Conservation (phyloP, 1,139 yeast species). For the Eremothecium sinecaudum region DNA sequence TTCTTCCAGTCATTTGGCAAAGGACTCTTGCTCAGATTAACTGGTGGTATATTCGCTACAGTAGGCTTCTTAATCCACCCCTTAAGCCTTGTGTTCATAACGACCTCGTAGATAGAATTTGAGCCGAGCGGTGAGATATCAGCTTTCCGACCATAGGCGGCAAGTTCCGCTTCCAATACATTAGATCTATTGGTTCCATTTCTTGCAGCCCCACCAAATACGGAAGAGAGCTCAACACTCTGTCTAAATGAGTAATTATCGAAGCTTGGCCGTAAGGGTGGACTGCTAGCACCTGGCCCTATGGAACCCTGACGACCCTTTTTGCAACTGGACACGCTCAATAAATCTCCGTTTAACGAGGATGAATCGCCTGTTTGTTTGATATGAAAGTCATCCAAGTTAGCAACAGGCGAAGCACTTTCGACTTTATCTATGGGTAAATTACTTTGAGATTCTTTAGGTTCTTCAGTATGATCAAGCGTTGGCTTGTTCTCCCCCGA, state of each 20-base stretch:
- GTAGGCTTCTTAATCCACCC: constrained; percentile 57
- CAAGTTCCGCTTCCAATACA: constrained; percentile 16
- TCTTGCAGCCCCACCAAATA: constrained; percentile 11
- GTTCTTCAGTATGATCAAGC: no score
- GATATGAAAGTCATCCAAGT: no score
- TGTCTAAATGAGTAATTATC: constrained; percentile 25
- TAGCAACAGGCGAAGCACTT: no score
- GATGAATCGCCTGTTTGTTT: no score
- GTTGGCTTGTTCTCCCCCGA: no score
- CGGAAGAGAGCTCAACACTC: constrained; percentile 31
- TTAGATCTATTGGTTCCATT: constrained; percentile 10
- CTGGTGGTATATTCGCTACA: constrained; percentile 73
- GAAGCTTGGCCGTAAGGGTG: constrained; percentile 15
- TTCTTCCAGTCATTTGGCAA: constrained; percentile 42
- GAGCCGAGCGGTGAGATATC: constrained; percentile 60
- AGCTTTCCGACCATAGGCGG: constrained; percentile 21
- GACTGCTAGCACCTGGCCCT: constrained; percentile 8
- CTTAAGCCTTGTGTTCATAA: constrained; percentile 34
- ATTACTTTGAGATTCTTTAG: no score
- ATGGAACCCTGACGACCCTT: constrained; percentile 14
- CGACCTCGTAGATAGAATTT: constrained; percentile 67
- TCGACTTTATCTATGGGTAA: no score
- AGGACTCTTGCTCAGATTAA: constrained; percentile 52
- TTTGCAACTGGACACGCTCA: constrained; percentile 16
- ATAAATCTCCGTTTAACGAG: constrained; percentile 30